Evolutionary conservation across 768 basidiomycete genomes (phyloP).

Genomic region (Gautieria morchelliformis): DNA sequence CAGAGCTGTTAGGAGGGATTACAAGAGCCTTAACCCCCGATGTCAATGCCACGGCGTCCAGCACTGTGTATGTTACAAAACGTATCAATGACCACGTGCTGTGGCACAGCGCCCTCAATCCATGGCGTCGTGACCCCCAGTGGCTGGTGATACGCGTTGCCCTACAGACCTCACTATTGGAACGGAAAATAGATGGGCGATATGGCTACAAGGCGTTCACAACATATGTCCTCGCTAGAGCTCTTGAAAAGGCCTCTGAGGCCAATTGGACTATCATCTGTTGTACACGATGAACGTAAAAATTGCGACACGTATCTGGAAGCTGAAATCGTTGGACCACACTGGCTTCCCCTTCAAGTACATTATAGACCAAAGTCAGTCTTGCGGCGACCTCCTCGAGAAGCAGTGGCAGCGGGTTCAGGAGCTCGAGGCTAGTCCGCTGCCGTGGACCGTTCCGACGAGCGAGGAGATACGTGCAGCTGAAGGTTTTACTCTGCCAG

Average conservation of each 20-base stretch:
- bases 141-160: conserved; percentile 42
- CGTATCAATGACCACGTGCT: conserved; percentile 39
- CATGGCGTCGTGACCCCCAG: conserved; percentile 40
- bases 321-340: background rate
- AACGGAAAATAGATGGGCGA: background rate
- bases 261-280: background rate
- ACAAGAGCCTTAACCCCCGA: conserved; percentile 28
- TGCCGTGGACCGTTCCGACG: background rate
- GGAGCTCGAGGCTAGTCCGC: background rate
- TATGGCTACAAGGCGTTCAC: conserved; percentile 40
- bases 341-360: background rate
- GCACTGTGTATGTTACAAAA: conserved; percentile 23
- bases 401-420: background rate
- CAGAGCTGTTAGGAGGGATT: conserved; percentile 37
- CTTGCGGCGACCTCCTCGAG: background rate
- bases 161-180: conserved; percentile 24
- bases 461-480: background rate
- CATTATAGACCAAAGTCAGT: background rate
- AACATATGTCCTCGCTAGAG: conserved; percentile 26
- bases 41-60: conserved; percentile 7
- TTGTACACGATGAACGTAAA: background rate
- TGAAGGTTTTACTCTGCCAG: background rate
- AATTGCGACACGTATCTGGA: background rate
- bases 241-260: background rate
- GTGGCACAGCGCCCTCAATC: conserved; percentile 28